Base-by-base conservation (phyloP, 768 basidiomycete genomes). In the Lactarius tabidus region DNA sequence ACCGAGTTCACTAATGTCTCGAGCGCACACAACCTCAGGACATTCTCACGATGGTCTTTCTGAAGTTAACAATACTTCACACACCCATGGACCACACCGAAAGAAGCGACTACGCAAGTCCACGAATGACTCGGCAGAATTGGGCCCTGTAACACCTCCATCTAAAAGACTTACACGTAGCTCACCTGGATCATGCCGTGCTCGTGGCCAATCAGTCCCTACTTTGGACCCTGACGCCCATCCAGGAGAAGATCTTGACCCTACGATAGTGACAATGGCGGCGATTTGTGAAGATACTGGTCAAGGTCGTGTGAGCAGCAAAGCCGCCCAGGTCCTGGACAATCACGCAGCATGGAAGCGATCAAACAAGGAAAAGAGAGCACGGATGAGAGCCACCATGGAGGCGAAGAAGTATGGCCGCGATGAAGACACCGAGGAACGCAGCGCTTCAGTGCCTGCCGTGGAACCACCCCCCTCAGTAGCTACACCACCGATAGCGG, bases 191-290 rank as follows among this genome's bases (percentile, higher is more conserved):
- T 38, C 64, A 23, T 69, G 70, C 17, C 71, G 71, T 59, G 70
- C 72, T 53, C 69, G 71, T 15, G 67, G 70, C 33, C 59, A 82
- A 2, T 82, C 84, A 9, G 76, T 82, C 8, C 84, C 85, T 18
- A 80, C 78, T 0, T 87, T 84, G 66, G 84, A 87, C 72, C 77
- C 81, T 29, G 78, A 81, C 59, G 85, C 84, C 0, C 83, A 84
- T 72, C 86, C 88, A 6, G 90, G 90, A 26, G 89, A 90, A 71
- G 86, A 89, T 38, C 76, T 93, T 55, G 91, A 93, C 69, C 91
- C 91, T n/a, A 92, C 90, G 0, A 78, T 83, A 9, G 78, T 90
- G n/a, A 92, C 90, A 6, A 93, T 93, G 91, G 89, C 90, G 18
- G 75, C 84, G 0, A 79, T 93, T 6, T 93, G 92, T 73, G 82